Conservation (phyloP, 139 green algal species). For the Tetradesmus obliquus region DNA sequence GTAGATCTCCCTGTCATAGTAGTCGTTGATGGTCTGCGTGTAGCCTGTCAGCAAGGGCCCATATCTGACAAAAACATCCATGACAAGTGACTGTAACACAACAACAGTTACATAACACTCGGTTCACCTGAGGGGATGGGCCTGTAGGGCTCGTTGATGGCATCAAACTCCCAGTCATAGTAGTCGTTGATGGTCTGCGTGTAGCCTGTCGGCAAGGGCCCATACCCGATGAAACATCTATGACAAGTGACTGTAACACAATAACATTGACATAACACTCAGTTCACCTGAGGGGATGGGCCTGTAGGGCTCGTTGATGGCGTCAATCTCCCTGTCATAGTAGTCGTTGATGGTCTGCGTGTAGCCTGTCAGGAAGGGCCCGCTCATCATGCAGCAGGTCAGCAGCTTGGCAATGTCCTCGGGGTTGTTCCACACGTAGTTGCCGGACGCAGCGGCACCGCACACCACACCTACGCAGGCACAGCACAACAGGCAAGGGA, state of each 20-base stretch:
- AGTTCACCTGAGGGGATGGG: slow-evolving; percentile 94
- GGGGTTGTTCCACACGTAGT: slow-evolving; percentile 93
- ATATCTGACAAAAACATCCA: no score
- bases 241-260: no score
- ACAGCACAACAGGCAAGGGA: no score
- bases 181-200: slow-evolving; percentile 99
- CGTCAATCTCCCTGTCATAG: slow-evolving; percentile 98
- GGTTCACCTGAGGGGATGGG: slow-evolving; percentile 94
- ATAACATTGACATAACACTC: not conserved
- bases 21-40: slow-evolving; percentile 97
- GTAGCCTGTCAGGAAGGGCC: slow-evolving; percentile 96
- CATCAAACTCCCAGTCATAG: slow-evolving; percentile 98
- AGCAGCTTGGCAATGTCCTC: slow-evolving; percentile 57
- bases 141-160: slow-evolving; percentile 99
- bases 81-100: no score
- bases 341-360: slow-evolving; percentile 99
- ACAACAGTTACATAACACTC: not conserved
- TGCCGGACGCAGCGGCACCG: slow-evolving; percentile 93
- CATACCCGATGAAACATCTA: slow-evolving; percentile 32
- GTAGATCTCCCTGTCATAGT: slow-evolving; percentile 98
- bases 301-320: slow-evolving; percentile 99
- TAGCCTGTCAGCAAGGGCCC: no score
- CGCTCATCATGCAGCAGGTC: slow-evolving; percentile 84
- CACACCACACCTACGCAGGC: slow-evolving; percentile 87
- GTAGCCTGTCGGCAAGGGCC: slow-evolving; percentile 98